Evolutionary conservation across 2,329 filamentous ascomycete species (phyloP).

Genomic region (Alternaria angustiovoidea): DNA sequence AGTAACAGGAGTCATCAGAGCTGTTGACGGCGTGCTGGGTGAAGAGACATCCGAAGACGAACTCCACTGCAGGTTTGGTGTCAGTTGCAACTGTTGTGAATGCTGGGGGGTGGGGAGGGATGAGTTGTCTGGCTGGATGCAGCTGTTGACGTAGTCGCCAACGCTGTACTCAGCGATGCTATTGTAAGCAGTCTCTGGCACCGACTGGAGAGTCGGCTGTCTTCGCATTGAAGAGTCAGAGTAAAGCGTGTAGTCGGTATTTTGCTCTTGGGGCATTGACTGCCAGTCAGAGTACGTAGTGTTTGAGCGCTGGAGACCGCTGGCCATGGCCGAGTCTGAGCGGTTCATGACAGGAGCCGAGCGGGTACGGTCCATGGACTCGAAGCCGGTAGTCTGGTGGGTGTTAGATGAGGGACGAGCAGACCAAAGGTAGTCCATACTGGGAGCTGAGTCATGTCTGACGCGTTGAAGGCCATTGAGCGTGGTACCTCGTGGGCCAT

Average conservation of each 20-base stretch:
- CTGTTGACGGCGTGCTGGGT: constrained; percentile 48
- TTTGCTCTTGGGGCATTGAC: constrained; percentile 27
- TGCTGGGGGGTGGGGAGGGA: constrained; percentile 31
- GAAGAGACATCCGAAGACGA: constrained; percentile 46
- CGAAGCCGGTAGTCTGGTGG: constrained; percentile 32
- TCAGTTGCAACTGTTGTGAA: constrained; percentile 41
- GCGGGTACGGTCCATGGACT: constrained; percentile 44
- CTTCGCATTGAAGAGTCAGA: constrained; percentile 33
- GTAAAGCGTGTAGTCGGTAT: constrained; percentile 45
- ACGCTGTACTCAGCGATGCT: constrained; percentile 48
- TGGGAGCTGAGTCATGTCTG: constrained; percentile 35
- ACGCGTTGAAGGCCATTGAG: constrained; percentile 40
- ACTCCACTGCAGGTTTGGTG: constrained; percentile 43
- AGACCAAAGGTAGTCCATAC: constrained; percentile 47
- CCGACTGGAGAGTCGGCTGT: constrained; percentile 35
- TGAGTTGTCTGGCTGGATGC: constrained; percentile 35
- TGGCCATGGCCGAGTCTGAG: constrained; percentile 38
- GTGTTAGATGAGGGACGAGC: constrained; percentile 39
- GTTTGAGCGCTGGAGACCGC: constrained; percentile 31
- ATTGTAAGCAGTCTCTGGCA: constrained; percentile 30
- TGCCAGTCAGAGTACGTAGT: constrained; percentile 38
- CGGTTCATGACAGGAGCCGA: constrained; percentile 48
- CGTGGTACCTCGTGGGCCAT: constrained; percentile 44
- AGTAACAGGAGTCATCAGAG: constrained; percentile 50
- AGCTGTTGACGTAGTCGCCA: constrained; percentile 46